Base-by-base conservation (phyloP, 2,329 filamentous ascomycete species). In the Fusarium incarnatum region DNA sequence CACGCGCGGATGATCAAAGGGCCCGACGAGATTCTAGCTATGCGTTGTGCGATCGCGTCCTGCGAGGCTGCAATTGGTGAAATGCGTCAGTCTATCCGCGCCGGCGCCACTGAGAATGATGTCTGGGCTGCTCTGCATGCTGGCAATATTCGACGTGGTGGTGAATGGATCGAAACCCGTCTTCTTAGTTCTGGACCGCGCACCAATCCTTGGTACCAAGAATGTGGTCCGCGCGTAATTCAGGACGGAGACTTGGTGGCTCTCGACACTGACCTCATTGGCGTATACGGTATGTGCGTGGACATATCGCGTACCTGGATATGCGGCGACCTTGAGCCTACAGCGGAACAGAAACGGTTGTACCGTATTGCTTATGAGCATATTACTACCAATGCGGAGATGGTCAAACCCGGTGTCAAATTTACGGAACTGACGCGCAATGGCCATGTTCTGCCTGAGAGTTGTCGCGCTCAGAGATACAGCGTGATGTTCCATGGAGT, bases 131-230 rank as follows among this genome's bases (percentile, higher is more conserved):
- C 18, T 22, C 22, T 56, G 0, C 53, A 56, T 5, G 28, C 27
- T 34, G 41, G 41, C 0, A 47, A 47, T 56, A 47, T 56, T 6
- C 28, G 41, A 20, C 53, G 41, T 16, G 41, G 41, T 1, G 53
- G 53, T 0, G 53, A 56, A 34, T 56, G 41, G 41, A 47, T 47
- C 9, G 53, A 56, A 47, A 56, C 53, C 2, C 53, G 53, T 13
- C 28, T 56, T 18, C 41, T 47, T 7, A 47, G 41, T 56, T 47
- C 53, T 5, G 53, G 53, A 2, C 41, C 53, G 0, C 53, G 53
- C 3, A 56, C 53, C 41, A 56, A 56, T 30, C 53, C 53, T 37
- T 56, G 53, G 53, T 34, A 32, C 4, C 53, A 56, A 5, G 53
- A 56, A 34, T 46, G 37, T 11, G 52, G 52, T 8, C 40, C 52